phyloP scores from a whole-genome alignment of 768 basidiomycete genomes.

The Mycena metata region DNA sequence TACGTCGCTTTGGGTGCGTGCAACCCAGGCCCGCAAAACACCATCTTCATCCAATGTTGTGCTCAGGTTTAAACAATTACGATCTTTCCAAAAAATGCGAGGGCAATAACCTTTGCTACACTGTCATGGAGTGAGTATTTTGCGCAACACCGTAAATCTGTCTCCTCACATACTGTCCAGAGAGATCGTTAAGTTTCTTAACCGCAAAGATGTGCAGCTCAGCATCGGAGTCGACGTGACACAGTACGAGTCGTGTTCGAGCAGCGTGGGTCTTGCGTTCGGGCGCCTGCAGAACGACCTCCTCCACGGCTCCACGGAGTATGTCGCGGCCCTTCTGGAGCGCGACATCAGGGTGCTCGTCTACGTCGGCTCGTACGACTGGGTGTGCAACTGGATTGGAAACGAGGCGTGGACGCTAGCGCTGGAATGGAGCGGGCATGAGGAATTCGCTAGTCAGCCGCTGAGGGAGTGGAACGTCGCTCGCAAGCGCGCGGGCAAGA shows the following conservation, averaged over 20 bases:
- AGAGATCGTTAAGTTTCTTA: conserved; percentile 28
- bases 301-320: conserved; percentile 56
- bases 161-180: too few relatives aligned
- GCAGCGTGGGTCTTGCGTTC: conserved; percentile 56
- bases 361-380: conserved; percentile 70
- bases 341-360: conserved; percentile 69
- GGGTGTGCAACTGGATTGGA: conserved; percentile 72
- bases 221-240: conserved; percentile 41
- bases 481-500: conserved; percentile 56
- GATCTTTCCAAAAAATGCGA: conserved; percentile 24
- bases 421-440: conserved; percentile 51
- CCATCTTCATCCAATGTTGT: too few relatives aligned
- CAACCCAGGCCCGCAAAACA: too few relatives aligned
- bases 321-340: conserved; percentile 69
- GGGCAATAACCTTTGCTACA: too few relatives aligned
- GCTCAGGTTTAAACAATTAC: conserved; percentile 32
- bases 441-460: conserved; percentile 32
- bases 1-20: conserved; percentile 31
- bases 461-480: conserved; percentile 70
- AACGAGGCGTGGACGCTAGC: conserved; percentile 70
- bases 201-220: conserved; percentile 23
- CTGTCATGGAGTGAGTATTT: conserved; percentile 20
- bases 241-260: conserved; percentile 47
- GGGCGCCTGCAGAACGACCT: conserved; percentile 48
- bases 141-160: too few relatives aligned